phyloP scores from a whole-genome alignment of 2,329 filamentous ascomycete genomes.

The Dactylellina sp. region DNA sequence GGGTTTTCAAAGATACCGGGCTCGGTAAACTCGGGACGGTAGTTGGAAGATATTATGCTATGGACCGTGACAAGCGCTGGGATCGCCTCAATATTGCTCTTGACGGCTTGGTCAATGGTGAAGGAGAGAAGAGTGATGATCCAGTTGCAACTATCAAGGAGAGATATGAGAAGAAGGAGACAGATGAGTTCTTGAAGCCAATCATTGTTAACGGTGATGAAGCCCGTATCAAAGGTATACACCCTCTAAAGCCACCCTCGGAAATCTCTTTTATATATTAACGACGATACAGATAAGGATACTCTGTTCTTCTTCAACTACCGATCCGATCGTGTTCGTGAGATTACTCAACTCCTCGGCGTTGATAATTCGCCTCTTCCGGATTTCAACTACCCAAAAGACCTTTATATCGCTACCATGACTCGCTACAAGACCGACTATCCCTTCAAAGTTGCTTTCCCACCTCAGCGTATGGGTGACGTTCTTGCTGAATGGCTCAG shows the following conservation, averaged over 20 bases:
- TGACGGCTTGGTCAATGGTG: conserved; percentile 84
- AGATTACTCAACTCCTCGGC: conserved; percentile 93
- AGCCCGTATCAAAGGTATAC: conserved; percentile 80
- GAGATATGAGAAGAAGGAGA: conserved; percentile 87
- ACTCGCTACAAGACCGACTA: conserved; percentile 97
- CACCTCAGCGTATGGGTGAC: conserved; percentile 95
- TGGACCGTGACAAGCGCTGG: conserved; percentile 99
- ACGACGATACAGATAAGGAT: conserved; percentile 76
- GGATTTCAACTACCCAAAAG: conserved; percentile 93
- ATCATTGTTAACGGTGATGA: conserved; percentile 93
- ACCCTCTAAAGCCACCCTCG: neutral
- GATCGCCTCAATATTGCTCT: conserved; percentile 90
- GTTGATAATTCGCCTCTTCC: conserved; percentile 90
- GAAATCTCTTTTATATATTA: neutral
- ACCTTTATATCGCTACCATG: conserved; percentile 91
- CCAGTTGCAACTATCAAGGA: conserved; percentile 87
- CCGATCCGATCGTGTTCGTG: conserved; percentile 94
- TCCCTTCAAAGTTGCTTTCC: conserved; percentile 90
- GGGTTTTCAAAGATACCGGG: conserved; percentile 84
- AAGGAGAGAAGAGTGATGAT: conserved; percentile 87
- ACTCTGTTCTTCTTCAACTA: conserved; percentile 99
- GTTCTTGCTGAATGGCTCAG: conserved; percentile 97
- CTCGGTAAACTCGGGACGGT: conserved; percentile 89
- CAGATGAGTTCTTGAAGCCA: conserved; percentile 97
- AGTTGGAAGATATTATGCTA: conserved; percentile 92